Evolutionary conservation across 2,329 filamentous ascomycete species (phyloP), one percentile per base, ranked within the genome.

Genomic region (Fusarium torulosum): DNA sequence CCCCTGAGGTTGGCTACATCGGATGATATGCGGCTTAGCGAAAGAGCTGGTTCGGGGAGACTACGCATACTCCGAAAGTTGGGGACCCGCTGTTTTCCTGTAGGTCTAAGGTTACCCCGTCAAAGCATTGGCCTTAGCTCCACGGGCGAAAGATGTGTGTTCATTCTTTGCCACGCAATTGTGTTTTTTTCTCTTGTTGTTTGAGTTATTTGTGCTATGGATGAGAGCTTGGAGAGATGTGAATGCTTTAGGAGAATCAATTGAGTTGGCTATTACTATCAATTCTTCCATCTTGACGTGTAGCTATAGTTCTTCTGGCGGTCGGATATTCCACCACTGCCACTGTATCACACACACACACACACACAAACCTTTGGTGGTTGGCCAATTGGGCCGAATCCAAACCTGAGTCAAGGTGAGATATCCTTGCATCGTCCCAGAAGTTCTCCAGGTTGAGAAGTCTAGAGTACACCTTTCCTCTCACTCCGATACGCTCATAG

Each of bases 381-480:
- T 29, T 10, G 27, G 42, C 44, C 52, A 53, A 69, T 68, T 68
- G 66, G 66, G 13, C 37, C 51, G 49, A 51, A 54, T 44, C 20
- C 20, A 49, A 40, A 37, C 44, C 44, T 63, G 65, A 67, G 46
- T 67, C 65, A 67, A 67, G 59, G 58, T 53, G 37, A 38, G 42
- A 50, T 51, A 67, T 53, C 54, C 63, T 51, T 66, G 51, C 40
- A 19, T 23, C 11, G 45, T 44, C 20, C 52, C 43, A 58, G 62
- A 45, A n/a, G 49, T 59, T 55, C 57, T 66, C 52, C 49, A 61
- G 50, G 20, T 27, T 29, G 27, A 4, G 23, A 23, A n/a, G 63
- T 65, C n/a, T 6, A 31, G 1, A n/a, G 33, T 66, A 66, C 63
- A 23, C 37, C 45, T 8, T 10, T 40, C 17, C 15, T 29, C 27